Percentiles rank a stretch among this genome's conserved stretches.
Conservation (phyloP, 495 filamentous ascomycete species). For the Glutinoglossum americanum region DNA sequence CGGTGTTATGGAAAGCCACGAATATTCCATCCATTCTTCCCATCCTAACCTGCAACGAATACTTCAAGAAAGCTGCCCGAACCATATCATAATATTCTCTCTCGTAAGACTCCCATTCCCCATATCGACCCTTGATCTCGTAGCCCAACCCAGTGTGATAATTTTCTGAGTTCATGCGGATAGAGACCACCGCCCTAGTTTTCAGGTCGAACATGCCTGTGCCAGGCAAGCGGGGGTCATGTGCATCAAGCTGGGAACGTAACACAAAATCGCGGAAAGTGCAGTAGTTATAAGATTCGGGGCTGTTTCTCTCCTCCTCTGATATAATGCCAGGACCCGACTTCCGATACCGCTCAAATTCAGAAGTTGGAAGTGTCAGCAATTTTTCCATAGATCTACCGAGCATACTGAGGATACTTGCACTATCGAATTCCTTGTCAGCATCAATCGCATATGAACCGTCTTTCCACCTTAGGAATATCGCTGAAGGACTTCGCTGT, state of each 20-base stretch:
- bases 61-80: conserved; percentile 82
- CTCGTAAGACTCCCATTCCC: conserved; percentile 75
- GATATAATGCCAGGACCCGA: conserved; percentile 36
- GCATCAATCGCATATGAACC: conserved; percentile 91
- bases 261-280: conserved; percentile 76
- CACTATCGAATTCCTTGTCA: conserved; percentile 76
- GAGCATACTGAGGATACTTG: conserved; percentile 71
- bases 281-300: conserved; percentile 76
- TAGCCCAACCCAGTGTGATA: conserved; percentile 66
- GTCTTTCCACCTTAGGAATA: conserved; percentile 69
- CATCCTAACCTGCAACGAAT: conserved; percentile 87
- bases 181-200: conserved; percentile 72
- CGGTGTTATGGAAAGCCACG: conserved; percentile 88
- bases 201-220: conserved; percentile 95
- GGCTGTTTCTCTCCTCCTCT: conserved; percentile 39
- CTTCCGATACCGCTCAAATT: conserved; percentile 67
- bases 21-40: conserved; percentile 98
- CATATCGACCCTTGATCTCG: conserved; percentile 53
- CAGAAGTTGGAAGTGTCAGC: conserved; percentile 56
- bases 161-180: conserved; percentile 61
- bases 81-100: conserved; percentile 97
- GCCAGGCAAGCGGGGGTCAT: conserved; percentile 70
- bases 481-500: conserved; percentile 46
- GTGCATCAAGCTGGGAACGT: conserved; percentile 86
- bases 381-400: conserved; percentile 94